Evolutionary conservation across 805 yeast species (phyloP), one percentile per base, ranked within the genome.

Genomic region (Ascoidea asiatica): DNA sequence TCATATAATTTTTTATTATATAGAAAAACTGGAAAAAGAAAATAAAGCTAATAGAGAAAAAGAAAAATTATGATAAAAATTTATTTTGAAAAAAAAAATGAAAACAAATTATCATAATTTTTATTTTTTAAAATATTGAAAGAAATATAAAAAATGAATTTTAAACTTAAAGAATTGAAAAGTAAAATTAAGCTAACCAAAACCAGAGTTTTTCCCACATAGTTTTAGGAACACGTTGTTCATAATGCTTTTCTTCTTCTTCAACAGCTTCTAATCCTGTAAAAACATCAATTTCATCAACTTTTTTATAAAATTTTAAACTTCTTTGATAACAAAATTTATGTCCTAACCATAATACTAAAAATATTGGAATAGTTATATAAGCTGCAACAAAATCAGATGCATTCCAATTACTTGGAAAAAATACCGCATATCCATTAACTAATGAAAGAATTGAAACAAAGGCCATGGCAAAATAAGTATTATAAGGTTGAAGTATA

Each of bases 381-480:
- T 85, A 85, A 20, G 83, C 73, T 21, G 85, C 75, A 58, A 83
- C 75, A 65, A 85, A 85, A 36, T 64, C 62, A 8, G 73, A 58
- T 3, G 73, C 82, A 47, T 63, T 64, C 35, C 40, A 49, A 53
- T 81, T 64, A 21, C 57, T 60, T 8, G 59, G 61, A 45, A 75
- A 75, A 62, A 85, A 85, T 1, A 75, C 73, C 1, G 70, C 60
- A 59, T 72, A 85, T 37, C 95, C 95, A 61, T 86, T 89, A 49
- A 85, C 67, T 48, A 84, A 67, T 21, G 74, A 72, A 56, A 86
- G 72, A 22, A 81, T 50, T 13, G 68, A 58, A 50, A 80, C 67
- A 51, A 73, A 66, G 44, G 68, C 61, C 4, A 75, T 61, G 2
- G 87, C 74, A 53, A 81, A 80, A 61, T 75, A 78, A 1, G 89